These are phyloP conservation scores for Epichloe brachyelytri DNA, from an alignment of 2,329 filamentous ascomycete genomes.

Conservation along the genomic window DNA sequence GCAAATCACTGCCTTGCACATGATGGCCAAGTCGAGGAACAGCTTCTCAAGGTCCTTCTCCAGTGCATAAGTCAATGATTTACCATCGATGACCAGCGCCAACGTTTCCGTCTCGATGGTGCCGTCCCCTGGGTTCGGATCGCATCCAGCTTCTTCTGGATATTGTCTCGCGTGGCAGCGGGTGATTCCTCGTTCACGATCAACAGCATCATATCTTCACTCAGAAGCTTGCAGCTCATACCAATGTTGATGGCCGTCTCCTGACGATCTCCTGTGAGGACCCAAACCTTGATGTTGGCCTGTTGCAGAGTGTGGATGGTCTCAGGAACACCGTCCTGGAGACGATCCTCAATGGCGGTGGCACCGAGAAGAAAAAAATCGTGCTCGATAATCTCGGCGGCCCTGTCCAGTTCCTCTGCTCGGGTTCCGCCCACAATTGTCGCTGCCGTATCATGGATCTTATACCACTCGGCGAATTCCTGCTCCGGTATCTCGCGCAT, in stretches of 20 bases:
- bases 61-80: constrained; percentile 83
- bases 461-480: constrained; percentile 78
- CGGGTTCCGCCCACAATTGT: constrained; percentile 89
- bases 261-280: constrained; percentile 91
- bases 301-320: constrained; percentile 95
- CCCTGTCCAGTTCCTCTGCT: constrained; percentile 92
- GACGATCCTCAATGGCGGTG: constrained; percentile 90
- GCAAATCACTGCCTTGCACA: constrained; percentile 99
- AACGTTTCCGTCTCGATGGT: constrained; percentile 73
- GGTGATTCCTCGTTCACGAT: constrained; percentile 88
- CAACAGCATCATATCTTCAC: constrained; percentile 95
- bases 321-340: constrained; percentile 95
- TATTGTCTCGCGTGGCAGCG: constrained; percentile 68
- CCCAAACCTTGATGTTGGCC: constrained; percentile 97
- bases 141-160: constrained; percentile 87
- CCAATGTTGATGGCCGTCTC: constrained; percentile 99
- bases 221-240: constrained; percentile 98
- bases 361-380: constrained; percentile 86
- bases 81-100: constrained; percentile 90
- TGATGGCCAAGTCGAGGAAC: constrained; percentile 83
- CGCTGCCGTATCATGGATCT: constrained; percentile 73
- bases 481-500: constrained; percentile 86
- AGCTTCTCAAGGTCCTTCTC: constrained; percentile 89
- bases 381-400: constrained; percentile 86
- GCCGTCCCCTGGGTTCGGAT: constrained; percentile 68